Evolutionary conservation across 1,139 yeast species (phyloP).

Genomic region (Scheffersomyces parashehatae): DNA sequence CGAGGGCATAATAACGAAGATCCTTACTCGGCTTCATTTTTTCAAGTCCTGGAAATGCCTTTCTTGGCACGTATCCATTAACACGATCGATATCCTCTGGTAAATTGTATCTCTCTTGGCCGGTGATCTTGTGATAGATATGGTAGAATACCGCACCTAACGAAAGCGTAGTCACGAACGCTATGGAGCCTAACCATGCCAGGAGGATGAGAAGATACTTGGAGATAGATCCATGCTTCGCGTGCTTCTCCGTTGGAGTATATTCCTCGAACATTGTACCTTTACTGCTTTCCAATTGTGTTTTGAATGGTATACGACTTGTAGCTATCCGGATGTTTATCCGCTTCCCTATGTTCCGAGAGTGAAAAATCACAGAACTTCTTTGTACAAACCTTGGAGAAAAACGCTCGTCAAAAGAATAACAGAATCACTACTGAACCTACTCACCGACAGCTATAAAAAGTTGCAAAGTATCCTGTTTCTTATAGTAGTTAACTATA

Average conservation of each 20-base stretch:
- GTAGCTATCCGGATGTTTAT: too few relatives aligned
- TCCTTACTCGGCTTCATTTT: conserved; percentile 35
- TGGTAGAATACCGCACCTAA: conserved; percentile 31
- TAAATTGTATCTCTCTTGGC: conserved; percentile 20
- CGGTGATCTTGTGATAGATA: conserved; percentile 22
- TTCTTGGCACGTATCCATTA: conserved; percentile 26
- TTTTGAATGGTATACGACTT: too few relatives aligned
- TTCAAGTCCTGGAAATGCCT: conserved; percentile 32
- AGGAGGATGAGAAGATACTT: conserved; percentile 22
- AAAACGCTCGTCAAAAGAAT: too few relatives aligned
- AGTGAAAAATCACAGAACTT: too few relatives aligned
- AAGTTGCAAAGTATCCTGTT: too few relatives aligned
- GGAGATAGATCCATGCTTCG: conserved; percentile 16
- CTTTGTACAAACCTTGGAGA: too few relatives aligned
- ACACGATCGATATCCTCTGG: conserved; percentile 6
- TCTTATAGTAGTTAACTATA: too few relatives aligned
- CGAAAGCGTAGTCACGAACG: conserved; percentile 26
- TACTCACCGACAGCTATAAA: too few relatives aligned
- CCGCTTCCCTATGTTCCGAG: too few relatives aligned
- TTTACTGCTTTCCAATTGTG: too few relatives aligned
- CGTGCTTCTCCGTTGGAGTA: conserved; percentile 20
- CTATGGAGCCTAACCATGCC: conserved; percentile 29
- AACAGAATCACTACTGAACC: too few relatives aligned
- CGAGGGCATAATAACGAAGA: conserved; percentile 63
- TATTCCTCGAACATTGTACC: conserved; percentile 18